A percentile compares a stretch with the other conserved stretches of the same genome.
Evolutionary conservation across 306 rosid genomes (phyloP).

Genomic region (Gastrolobium villosum): DNA sequence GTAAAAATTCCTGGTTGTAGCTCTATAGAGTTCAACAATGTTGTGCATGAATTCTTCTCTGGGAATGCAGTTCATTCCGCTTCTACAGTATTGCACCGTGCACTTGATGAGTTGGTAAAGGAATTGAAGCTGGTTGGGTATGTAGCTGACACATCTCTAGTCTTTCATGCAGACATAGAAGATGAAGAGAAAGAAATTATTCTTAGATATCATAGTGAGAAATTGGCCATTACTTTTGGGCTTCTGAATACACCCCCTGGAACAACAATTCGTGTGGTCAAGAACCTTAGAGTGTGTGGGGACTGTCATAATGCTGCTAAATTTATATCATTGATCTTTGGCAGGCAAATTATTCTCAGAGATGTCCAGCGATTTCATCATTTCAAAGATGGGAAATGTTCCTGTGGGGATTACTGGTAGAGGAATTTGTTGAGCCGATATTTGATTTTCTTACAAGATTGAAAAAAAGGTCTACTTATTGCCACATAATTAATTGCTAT

Average conservation of each 20-base stretch:
- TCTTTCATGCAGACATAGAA: conserved; percentile 71
- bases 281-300: conserved; percentile 84
- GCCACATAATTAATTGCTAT: conserved; percentile 11
- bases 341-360: conserved; percentile 76
- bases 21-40: conserved; percentile 83
- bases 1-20: conserved; percentile 87
- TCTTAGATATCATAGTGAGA: conserved; percentile 89
- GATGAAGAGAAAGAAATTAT: conserved; percentile 71
- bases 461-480: background rate
- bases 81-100: conserved; percentile 61
- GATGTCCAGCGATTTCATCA: conserved; percentile 89
- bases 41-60: conserved; percentile 87
- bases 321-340: conserved; percentile 71
- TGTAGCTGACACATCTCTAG: conserved; percentile 79
- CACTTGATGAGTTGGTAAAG: conserved; percentile 76
- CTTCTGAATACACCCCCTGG: conserved; percentile 78
- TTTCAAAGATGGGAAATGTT: conserved; percentile 82
- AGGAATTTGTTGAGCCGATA: conserved; percentile 33
- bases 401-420: conserved; percentile 94
- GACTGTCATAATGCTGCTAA: conserved; percentile 89
- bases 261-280: conserved; percentile 77
- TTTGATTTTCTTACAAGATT: conserved; percentile 10
- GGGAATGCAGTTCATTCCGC: conserved; percentile 72
- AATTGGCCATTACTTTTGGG: conserved; percentile 81
- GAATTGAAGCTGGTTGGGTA: conserved; percentile 81